Conservation (phyloP, 345 rosid species). For the Ailanthus altissimus region DNA sequence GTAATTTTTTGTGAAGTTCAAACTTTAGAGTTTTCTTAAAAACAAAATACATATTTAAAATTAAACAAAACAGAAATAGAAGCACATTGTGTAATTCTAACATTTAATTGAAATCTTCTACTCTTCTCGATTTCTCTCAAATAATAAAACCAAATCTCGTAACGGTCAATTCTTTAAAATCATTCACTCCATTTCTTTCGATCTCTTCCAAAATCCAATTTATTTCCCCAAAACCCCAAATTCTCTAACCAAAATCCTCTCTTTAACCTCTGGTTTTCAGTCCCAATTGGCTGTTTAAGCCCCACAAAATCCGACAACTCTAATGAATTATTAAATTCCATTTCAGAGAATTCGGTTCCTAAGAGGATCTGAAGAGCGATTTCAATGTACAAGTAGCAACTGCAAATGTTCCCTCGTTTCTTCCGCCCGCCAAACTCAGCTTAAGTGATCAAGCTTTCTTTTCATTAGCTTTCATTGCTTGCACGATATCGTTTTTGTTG, state of each 20-base stretch:
- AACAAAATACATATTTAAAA: no score
- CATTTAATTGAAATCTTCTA: background rate
- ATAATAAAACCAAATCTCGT: slow-evolving; percentile 42
- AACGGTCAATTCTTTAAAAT: slow-evolving; percentile 28
- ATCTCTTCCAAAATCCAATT: slow-evolving; percentile 23
- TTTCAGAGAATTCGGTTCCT: slow-evolving; percentile 25
- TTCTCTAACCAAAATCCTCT: slow-evolving; percentile 21
- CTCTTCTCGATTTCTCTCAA: background rate
- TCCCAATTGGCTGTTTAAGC: slow-evolving; percentile 35
- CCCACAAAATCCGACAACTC: slow-evolving; percentile 30
- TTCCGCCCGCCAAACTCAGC: slow-evolving; percentile 49
- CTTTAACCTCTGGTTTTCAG: slow-evolving; percentile 22
- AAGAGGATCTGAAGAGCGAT: slow-evolving; percentile 33
- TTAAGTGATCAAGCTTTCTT: slow-evolving; percentile 71
- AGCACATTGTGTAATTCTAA: no score
- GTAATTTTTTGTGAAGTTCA: no score
- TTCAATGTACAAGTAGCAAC: slow-evolving; percentile 53
- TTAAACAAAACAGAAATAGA: no score
- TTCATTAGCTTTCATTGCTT: slow-evolving; percentile 73
- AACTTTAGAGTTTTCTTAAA: no score
- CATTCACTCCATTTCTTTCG: slow-evolving; percentile 21
- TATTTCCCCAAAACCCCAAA: slow-evolving; percentile 25
- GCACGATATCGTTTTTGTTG: slow-evolving; percentile 55
- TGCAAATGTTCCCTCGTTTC: slow-evolving; percentile 47
- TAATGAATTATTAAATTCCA: slow-evolving; percentile 7